These are phyloP conservation scores for Pseudocercospora crystallina DNA, from an alignment of 2,329 filamentous ascomycete genomes.

Conservation along the genomic window DNA sequence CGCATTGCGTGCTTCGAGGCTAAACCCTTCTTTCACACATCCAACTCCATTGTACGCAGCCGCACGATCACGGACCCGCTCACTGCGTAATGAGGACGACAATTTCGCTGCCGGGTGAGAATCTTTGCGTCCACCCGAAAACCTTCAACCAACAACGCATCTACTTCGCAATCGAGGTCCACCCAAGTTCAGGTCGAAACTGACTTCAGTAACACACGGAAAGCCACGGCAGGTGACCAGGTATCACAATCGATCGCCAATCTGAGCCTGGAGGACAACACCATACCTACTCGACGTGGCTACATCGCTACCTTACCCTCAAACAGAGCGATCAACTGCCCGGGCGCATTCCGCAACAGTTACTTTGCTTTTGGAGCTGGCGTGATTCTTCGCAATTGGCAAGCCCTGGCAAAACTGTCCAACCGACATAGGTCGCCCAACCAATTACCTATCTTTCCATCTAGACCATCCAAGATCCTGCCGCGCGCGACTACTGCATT, in stretches of 20 bases:
- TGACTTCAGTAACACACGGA: no score
- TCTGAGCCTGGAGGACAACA: not conserved
- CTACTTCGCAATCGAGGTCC: no score
- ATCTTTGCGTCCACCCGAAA: no score
- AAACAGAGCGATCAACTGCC: not conserved
- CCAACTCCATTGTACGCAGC: conserved; percentile 2
- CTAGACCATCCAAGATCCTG: conserved; percentile 12
- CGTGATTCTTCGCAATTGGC: conserved; percentile 16
- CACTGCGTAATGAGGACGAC: conserved; percentile 4
- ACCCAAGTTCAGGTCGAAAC: no score
- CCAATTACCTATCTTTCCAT: conserved; percentile 7
- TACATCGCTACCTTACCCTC: not conserved
- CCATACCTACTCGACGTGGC: conserved; percentile 1
- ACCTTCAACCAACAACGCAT: no score
- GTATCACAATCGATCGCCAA: no score
- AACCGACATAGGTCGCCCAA: conserved; percentile 2
- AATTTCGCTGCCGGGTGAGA: not conserved
- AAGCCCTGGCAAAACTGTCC: not conserved
- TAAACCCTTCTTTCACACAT: conserved; percentile 12
- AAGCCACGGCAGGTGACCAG: no score
- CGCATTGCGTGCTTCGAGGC: conserved; percentile 17
- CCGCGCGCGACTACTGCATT: not conserved
- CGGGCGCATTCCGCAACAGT: not conserved
- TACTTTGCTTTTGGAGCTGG: conserved; percentile 12
- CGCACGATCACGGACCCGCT: no score